phyloP scores from a whole-genome alignment of 768 basidiomycete species.

The Termitomyces sp. region DNA sequence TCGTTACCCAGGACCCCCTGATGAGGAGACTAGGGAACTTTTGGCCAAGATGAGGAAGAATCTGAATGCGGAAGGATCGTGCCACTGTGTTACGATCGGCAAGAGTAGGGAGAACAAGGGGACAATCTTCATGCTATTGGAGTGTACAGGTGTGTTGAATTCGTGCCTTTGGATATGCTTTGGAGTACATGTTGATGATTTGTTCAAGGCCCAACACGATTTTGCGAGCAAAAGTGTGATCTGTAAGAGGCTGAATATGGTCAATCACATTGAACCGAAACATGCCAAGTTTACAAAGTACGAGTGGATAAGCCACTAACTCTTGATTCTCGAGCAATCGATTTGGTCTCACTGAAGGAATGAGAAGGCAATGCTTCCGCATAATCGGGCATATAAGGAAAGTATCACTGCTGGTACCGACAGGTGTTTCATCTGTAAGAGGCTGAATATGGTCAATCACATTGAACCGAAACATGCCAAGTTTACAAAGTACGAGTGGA shows the following conservation, averaged over 20 bases:
- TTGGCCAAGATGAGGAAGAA: not conserved
- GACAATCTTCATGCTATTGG: not conserved
- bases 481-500: conserved; percentile 5
- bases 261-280: not conserved
- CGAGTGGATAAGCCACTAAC: no score
- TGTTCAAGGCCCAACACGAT: conserved; percentile 5
- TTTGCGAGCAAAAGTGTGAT: not conserved
- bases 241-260: not conserved
- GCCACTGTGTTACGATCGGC: not conserved
- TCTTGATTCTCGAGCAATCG: no score
- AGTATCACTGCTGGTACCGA: no score
- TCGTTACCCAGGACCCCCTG: not conserved
- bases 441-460: not conserved
- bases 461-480: conserved; percentile 5
- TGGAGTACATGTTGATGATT: not conserved
- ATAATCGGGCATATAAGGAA: no score
- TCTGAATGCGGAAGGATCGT: not conserved
- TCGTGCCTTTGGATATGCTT: not conserved
- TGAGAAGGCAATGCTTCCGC: no score
- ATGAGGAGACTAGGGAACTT: not conserved
- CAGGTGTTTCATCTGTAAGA: no score
- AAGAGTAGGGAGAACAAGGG: conserved; percentile 9
- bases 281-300: conserved; percentile 7
- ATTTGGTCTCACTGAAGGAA: no score
- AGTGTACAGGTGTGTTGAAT: conserved; percentile 5